These are phyloP conservation scores for Pleurotus ostreatus DNA, from an alignment of 768 basidiomycete genomes.

Conservation along the genomic window DNA sequence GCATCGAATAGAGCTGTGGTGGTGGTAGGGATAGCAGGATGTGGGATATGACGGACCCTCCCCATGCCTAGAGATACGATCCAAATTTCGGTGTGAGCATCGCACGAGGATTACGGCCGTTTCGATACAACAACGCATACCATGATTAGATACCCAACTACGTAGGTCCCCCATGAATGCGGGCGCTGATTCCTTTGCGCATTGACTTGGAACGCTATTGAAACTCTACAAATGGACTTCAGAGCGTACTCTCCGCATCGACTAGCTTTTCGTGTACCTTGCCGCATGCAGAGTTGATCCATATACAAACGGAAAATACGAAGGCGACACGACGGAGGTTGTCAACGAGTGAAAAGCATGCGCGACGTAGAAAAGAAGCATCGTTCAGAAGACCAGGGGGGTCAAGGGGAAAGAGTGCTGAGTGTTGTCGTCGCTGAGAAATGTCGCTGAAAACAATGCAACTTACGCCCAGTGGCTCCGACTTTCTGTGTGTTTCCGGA, in stretches of 20 bases:
- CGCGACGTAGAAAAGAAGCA: constrained; percentile 7
- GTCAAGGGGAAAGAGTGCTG: too few relatives aligned
- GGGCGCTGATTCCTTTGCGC: constrained; percentile 19
- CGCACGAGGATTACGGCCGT: too few relatives aligned
- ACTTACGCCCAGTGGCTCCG: neutral
- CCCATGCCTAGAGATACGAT: constrained; percentile 34
- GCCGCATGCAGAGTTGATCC: constrained; percentile 11
- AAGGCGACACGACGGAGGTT: neutral
- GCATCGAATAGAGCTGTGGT: constrained; percentile 40
- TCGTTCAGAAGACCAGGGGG: neutral
- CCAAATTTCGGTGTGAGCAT: too few relatives aligned
- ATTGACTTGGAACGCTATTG: constrained; percentile 39
- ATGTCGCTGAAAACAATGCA: neutral
- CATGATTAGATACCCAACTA: constrained; percentile 44
- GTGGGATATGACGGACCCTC: constrained; percentile 41
- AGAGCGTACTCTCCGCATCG: neutral
- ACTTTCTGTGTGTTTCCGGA: too few relatives aligned
- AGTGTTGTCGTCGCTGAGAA: too few relatives aligned
- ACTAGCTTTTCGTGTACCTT: neutral
- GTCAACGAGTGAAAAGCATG: constrained; percentile 4
- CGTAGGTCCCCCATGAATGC: constrained; percentile 40
- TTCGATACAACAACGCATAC: constrained; percentile 17
- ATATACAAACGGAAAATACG: constrained; percentile 6
- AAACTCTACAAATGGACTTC: constrained; percentile 23
- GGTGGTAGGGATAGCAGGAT: constrained; percentile 40